Base-by-base conservation (phyloP, 768 basidiomycete species). In the Boletus rex-veris region DNA sequence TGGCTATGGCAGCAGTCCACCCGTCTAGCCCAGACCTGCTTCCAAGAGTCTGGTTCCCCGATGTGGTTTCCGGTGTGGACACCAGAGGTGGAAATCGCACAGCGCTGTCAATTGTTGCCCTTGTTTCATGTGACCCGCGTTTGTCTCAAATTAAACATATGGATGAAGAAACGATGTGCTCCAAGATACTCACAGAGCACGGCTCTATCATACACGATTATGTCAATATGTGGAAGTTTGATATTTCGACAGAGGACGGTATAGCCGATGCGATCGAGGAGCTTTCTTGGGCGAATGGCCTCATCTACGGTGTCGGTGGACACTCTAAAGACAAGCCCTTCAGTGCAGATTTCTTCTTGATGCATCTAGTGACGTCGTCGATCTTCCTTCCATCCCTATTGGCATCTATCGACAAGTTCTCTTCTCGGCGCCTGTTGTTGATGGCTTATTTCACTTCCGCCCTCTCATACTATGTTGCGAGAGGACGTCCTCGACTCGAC, bases 341-440 rank as follows among this genome's bases (percentile, higher is more conserved):
- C 72, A 80, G 78, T 35, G 82, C 81, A 1, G 83, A 88, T 59
- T 88, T 89, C 71, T 80, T 82, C 72, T 57, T 86, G 18, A 82
- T 85, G 78, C 88, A 89, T 61, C 71, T 88, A 5, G 77, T 88
- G 37, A 90, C 87, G 0, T 86, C 85, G 5, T 74, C 80, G 4
- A 61, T 86, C 19, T 86, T 88, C 73, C 62, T 86, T 26, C 74
- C 81, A 0, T 78, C 84, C 1, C 52, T 83, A 40, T 59, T 77
- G 33, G 73, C 73, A 0, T 59, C 59, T 33, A 66, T 81, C 46
- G 58, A 49, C 58, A 63, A 57, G 48, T 59, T 49, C 18, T 61
- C 58, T 7, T 65, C 64, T 65, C 55, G 64, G 24, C 59, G 62
- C 12, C 50, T 67, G n/a, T 45, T 73, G 1, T 48, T 73, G n/a